Conservation (phyloP, 192 early-diverging fungal genomes). For the Coemansia sp. region DNA sequence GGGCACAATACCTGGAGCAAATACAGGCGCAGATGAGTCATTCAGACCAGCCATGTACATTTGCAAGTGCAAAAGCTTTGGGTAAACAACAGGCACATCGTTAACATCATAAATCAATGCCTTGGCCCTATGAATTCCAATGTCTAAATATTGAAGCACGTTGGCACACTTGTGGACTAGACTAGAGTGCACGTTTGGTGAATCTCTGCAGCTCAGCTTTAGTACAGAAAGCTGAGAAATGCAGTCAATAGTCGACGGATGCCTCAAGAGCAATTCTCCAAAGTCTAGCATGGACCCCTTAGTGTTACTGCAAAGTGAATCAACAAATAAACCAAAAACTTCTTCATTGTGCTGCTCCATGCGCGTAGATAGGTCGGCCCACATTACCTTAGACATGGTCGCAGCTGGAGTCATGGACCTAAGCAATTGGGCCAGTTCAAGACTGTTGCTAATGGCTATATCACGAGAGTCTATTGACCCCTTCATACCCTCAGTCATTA, state of each 20-base stretch:
- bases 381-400: not conserved
- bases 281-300: not conserved
- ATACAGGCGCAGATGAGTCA: not conserved
- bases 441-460: not conserved
- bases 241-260: not conserved
- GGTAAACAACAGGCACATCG: not conserved
- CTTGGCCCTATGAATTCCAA: not conserved
- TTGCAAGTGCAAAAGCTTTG: conserved; percentile 6
- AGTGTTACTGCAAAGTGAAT: not conserved
- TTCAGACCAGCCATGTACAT: not conserved
- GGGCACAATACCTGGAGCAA: not conserved
- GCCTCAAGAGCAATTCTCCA: not conserved
- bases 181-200: no score
- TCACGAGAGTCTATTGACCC: not conserved
- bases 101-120: not conserved
- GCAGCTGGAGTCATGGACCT: not conserved
- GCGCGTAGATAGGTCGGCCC: not conserved
- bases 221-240: not conserved
- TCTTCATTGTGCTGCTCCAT: not conserved
- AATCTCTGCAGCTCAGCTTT: not conserved
- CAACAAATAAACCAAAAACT: not conserved
- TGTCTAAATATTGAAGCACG: not conserved
- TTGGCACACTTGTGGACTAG: conserved; percentile 3
- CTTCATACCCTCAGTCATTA: not conserved
- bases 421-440: not conserved